These are phyloP conservation scores for Suhomyces choctaworum DNA, from an alignment of 1,139 yeast genomes.

Conservation along the genomic window DNA sequence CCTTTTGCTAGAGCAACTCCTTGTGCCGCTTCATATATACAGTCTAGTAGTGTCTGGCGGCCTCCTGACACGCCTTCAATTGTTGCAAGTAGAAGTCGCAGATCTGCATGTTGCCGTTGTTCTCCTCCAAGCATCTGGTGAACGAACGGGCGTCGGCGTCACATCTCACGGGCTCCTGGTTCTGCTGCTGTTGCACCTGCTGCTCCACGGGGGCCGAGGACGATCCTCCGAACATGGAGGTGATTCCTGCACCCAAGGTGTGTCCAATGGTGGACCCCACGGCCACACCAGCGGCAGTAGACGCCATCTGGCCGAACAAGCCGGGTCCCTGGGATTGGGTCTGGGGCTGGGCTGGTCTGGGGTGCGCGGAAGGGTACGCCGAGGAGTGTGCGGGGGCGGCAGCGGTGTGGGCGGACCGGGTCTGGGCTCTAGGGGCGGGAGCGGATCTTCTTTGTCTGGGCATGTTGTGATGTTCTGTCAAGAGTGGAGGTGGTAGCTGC, in stretches of 20 bases:
- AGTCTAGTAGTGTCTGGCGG: conserved; percentile 71
- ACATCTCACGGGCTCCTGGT: conserved; percentile 63
- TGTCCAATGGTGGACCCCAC: conserved; percentile 98
- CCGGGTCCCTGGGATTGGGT: conserved; percentile 66
- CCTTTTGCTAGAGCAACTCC: no score
- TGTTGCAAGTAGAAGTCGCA: conserved; percentile 97
- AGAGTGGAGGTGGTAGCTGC: background rate
- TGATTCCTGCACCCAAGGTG: conserved; percentile 91
- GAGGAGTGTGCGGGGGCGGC: conserved; percentile 51
- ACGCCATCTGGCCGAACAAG: conserved; percentile 93
- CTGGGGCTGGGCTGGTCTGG: conserved; percentile 35
- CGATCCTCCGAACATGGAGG: conserved; percentile 86
- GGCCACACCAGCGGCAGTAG: conserved; percentile 99
- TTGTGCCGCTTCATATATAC: conserved; percentile 1
- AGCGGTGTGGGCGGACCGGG: conserved; percentile 75
- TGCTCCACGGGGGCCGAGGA: conserved; percentile 55
- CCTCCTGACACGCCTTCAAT: conserved; percentile 95
- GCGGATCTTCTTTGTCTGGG: conserved; percentile 68
- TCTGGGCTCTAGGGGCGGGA: conserved; percentile 62
- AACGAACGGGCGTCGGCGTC: conserved; percentile 92
- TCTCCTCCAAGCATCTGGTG: conserved; percentile 92
- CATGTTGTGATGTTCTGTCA: conserved; percentile 31
- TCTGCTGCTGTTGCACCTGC: conserved; percentile 29
- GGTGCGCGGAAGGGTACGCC: conserved; percentile 20
- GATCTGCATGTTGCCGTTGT: conserved; percentile 92